These are phyloP conservation scores for Sugiyamaella boreocaroliniensis DNA, from an alignment of 805 yeast species.

Conservation along the genomic window DNA sequence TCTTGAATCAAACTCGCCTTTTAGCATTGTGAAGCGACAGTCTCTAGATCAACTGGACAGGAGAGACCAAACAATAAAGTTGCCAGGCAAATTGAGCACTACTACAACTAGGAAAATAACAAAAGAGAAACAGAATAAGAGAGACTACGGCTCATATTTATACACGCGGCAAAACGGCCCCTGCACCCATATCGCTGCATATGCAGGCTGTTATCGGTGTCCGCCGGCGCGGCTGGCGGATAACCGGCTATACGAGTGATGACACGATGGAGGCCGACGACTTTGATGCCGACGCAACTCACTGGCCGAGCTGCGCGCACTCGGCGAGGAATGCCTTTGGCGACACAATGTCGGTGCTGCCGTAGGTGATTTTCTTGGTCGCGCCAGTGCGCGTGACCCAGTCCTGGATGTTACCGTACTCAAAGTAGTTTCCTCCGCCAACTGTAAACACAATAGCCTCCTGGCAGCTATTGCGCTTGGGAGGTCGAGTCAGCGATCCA, in stretches of 20 bases:
- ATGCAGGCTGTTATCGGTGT: neutral
- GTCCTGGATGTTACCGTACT: slow-evolving; percentile 89
- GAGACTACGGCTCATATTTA: neutral
- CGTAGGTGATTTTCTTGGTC: slow-evolving; percentile 65
- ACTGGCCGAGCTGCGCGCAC: slow-evolving; percentile 28
- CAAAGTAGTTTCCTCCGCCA: slow-evolving; percentile 95
- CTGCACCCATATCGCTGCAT: neutral
- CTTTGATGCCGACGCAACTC: neutral
- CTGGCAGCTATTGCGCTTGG: slow-evolving; percentile 71
- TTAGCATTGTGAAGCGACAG: neutral
- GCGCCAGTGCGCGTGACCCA: slow-evolving; percentile 49
- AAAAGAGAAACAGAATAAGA: neutral
- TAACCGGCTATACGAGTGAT: neutral
- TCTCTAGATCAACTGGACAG: too few species aligned
- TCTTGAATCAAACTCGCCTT: slow-evolving; percentile 39
- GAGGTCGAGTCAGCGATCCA: slow-evolving; percentile 85
- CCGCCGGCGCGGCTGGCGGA: neutral
- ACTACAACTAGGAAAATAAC: too few species aligned
- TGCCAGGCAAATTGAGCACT: too few species aligned
- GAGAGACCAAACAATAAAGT: too few species aligned
- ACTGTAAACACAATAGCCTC: slow-evolving; percentile 86
- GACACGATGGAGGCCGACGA: too few species aligned
- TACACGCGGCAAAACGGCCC: neutral
- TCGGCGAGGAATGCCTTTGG: slow-evolving; percentile 28
- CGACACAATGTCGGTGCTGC: slow-evolving; percentile 62